Evolutionary conservation across 2,329 filamentous ascomycete genomes (phyloP).

Genomic region (Dactylellina parvicollis): DNA sequence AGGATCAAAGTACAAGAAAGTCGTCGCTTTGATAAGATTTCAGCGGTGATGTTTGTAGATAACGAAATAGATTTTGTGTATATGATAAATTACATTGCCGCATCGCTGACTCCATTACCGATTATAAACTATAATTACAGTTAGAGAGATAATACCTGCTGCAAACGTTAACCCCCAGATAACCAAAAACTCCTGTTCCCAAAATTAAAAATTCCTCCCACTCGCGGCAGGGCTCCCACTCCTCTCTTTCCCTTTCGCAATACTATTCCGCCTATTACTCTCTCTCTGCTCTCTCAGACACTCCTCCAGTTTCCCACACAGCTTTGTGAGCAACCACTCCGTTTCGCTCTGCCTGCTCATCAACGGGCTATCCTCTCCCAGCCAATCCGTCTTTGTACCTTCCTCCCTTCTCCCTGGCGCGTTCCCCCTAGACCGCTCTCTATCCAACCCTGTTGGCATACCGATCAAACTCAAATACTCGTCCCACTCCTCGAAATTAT

Average conservation of each 20-base stretch:
- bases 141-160: too few species aligned
- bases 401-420: conserved; percentile 65
- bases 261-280: conserved; percentile 3
- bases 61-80: too few species aligned
- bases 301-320: conserved; percentile 72
- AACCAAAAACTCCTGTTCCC: background rate
- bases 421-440: too few species aligned
- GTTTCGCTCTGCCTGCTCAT: conserved; percentile 71
- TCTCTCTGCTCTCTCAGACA: conserved; percentile 60
- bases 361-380: conserved; percentile 75
- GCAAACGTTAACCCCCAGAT: background rate
- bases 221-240: conserved; percentile 2
- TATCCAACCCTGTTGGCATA: conserved; percentile 63
- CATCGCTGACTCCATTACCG: background rate
- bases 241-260: conserved; percentile 40
- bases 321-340: conserved; percentile 73
- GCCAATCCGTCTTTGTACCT: conserved; percentile 77
- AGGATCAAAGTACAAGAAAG: background rate
- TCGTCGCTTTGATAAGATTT: conserved; percentile 4
- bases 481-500: conserved; percentile 85
- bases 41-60: background rate
- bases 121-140: conserved; percentile 11
- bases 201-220: background rate
- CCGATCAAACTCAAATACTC: conserved; percentile 79
- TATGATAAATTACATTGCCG: too few species aligned